Conservation (phyloP, 1,284 basidiomycete genomes). For the Heterobasidion occidentale region DNA sequence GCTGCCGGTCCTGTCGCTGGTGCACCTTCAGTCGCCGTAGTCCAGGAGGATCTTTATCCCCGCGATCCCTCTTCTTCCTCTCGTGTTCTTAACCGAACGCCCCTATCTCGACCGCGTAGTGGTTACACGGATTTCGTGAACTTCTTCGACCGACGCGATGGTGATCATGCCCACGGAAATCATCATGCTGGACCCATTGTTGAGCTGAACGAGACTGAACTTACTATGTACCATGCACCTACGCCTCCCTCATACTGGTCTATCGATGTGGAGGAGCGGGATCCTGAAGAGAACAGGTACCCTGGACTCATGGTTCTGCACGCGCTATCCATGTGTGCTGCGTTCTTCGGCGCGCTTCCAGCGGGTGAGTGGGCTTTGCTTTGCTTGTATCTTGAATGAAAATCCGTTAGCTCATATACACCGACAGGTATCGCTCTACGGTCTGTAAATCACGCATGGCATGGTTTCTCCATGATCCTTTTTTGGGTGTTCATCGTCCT, state of each 20-base stretch:
- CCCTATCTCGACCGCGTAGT: not conserved
- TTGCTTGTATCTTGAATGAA: not conserved
- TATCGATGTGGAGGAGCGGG: conserved; percentile 56
- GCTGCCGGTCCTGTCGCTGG: conserved; percentile 16
- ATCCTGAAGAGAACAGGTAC: conserved; percentile 37
- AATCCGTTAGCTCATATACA: conserved; percentile 1
- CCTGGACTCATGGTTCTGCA: conserved; percentile 64
- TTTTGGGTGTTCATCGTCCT: conserved; percentile 53
- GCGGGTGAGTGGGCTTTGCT: conserved; percentile 41
- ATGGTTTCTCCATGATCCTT: conserved; percentile 41
- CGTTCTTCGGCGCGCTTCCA: conserved; percentile 73
- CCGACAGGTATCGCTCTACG: conserved; percentile 64
- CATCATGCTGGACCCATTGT: conserved; percentile 41
- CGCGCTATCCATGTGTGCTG: conserved; percentile 57
- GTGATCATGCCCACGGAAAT: conserved; percentile 25
- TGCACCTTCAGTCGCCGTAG: conserved; percentile 10
- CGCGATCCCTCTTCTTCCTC: conserved; percentile 7
- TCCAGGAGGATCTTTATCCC: conserved; percentile 7
- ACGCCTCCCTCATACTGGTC: conserved; percentile 76
- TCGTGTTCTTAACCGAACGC: not conserved
- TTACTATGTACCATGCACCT: conserved; percentile 52
- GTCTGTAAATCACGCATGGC: conserved; percentile 59
- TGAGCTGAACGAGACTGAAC: conserved; percentile 67
- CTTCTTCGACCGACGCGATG: conserved; percentile 20
- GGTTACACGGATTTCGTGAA: not conserved